Percentiles rank a stretch among this genome's conserved stretches.
Conservation (phyloP, 495 filamentous ascomycete species). For the Neohortaea acidophila region DNA sequence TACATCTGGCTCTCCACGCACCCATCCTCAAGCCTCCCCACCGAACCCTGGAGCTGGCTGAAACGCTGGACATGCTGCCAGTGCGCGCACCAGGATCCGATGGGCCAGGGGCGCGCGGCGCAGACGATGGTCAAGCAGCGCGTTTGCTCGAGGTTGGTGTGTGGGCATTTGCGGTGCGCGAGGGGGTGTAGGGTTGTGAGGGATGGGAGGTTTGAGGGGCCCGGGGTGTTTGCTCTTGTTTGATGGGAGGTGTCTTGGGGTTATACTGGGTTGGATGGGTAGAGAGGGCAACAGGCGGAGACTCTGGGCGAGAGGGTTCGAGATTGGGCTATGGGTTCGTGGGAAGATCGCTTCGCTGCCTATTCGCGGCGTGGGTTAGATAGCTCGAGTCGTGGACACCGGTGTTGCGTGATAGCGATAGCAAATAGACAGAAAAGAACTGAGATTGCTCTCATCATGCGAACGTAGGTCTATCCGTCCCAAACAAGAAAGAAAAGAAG, state of each 20-base stretch:
- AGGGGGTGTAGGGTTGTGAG: neutral
- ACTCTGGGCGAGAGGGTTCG: no score
- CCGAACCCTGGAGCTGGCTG: neutral
- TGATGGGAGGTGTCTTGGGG: neutral
- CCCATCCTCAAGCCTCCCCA: neutral
- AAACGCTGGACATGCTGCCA: constrained; percentile 3
- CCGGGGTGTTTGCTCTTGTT: neutral
- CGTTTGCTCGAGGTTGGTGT: constrained; percentile 3
- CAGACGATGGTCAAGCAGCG: constrained; percentile 5
- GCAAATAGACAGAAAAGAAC: no score
- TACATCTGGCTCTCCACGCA: neutral
- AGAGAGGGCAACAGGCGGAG: no score
- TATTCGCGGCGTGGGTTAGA: no score
- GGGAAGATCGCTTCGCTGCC: no score
- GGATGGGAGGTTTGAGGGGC: neutral
- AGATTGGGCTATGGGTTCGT: no score
- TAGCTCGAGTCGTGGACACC: no score
- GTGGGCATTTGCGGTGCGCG: constrained; percentile 1
- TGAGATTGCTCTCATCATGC: no score
- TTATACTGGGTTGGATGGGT: no score
- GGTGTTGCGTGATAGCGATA: no score
- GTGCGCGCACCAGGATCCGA: neutral
- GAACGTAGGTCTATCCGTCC: no score
- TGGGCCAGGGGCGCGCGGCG: neutral
- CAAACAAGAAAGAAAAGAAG: no score